Conservation (phyloP, 352 stramenopile genomes). For the Phytopythium mirpurense region DNA sequence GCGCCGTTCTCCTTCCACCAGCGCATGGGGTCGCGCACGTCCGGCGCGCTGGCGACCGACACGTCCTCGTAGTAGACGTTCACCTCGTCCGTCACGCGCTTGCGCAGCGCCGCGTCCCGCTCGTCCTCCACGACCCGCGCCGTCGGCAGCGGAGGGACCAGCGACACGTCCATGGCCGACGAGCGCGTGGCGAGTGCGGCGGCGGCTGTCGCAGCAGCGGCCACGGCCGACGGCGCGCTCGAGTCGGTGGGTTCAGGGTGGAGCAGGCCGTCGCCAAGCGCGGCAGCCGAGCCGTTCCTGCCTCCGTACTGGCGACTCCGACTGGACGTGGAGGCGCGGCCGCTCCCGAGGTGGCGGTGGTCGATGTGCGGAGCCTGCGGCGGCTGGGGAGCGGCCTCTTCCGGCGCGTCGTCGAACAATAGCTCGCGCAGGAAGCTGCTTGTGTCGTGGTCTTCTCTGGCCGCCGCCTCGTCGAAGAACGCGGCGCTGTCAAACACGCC, state of each 20-base stretch:
- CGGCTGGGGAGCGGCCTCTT: conserved; percentile 18
- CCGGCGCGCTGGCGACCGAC: conserved; percentile 21
- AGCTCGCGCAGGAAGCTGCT: conserved; percentile 41
- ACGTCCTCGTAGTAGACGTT: conserved; percentile 37
- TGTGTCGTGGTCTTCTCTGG: conserved; percentile 39
- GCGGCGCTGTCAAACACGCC: conserved; percentile 16
- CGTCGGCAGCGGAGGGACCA: neutral
- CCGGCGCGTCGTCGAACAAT: conserved; percentile 39
- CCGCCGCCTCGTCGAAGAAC: conserved; percentile 36
- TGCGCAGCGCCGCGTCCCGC: conserved; percentile 26
- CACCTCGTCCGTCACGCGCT: conserved; percentile 29
- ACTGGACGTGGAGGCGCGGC: neutral
- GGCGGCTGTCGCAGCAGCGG: neutral
- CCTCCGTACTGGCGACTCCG: neutral
- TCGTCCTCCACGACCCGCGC: conserved; percentile 10
- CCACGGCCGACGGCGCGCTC: neutral
- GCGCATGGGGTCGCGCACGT: conserved; percentile 34
- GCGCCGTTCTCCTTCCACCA: conserved; percentile 38
- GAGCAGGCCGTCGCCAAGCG: neutral
- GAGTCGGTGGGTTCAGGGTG: neutral
- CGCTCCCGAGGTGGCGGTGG: conserved; percentile 15
- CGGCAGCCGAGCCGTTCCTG: neutral
- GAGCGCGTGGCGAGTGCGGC: neutral
- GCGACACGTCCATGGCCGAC: conserved; percentile 3
- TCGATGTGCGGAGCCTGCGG: conserved; percentile 20